Evolutionary conservation across 768 basidiomycete genomes (phyloP).

Genomic region (Phaeolepiota aurea): DNA sequence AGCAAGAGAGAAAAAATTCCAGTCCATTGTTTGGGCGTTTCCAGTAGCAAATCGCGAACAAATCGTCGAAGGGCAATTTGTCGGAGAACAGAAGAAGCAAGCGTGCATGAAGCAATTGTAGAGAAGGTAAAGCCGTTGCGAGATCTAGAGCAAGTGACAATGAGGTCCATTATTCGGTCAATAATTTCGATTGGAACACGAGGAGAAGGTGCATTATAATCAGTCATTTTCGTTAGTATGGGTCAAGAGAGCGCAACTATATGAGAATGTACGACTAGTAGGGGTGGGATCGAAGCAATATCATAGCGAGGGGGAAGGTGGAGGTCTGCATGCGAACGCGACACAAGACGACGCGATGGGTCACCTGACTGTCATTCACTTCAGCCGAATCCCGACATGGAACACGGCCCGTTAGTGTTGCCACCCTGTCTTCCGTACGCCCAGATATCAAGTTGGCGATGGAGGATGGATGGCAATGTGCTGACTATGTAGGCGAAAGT

Average conservation of each 20-base stretch:
- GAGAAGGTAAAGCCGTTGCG: conserved; percentile 14
- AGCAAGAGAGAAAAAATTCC: conserved; percentile 14
- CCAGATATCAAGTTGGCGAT: too few relatives aligned
- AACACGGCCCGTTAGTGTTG: not conserved
- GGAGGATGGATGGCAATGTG: too few relatives aligned
- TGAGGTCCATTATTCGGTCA: conserved; percentile 23
- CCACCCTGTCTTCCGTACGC: too few relatives aligned
- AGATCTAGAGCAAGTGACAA: conserved; percentile 9
- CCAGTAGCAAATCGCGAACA: conserved; percentile 22
- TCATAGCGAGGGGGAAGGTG: too few relatives aligned
- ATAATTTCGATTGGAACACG: conserved; percentile 27
- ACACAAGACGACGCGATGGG: too few relatives aligned
- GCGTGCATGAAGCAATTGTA: conserved; percentile 27
- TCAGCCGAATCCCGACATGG: not conserved
- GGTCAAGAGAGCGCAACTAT: too few relatives aligned
- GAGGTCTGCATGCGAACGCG: too few relatives aligned
- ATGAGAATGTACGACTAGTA: too few relatives aligned
- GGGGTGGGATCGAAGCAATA: too few relatives aligned
- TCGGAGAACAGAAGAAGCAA: conserved; percentile 33
- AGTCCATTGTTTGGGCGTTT: conserved; percentile 13
- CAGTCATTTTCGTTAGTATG: too few relatives aligned
- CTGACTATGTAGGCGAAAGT: too few relatives aligned
- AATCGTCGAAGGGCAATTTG: conserved; percentile 31
- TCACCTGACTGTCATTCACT: too few relatives aligned
- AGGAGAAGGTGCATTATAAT: conserved; percentile 10